Percentiles rank a stretch among this genome's conserved stretches.
phyloP scores from a whole-genome alignment of 768 basidiomycete species.

The Suillus plorans region DNA sequence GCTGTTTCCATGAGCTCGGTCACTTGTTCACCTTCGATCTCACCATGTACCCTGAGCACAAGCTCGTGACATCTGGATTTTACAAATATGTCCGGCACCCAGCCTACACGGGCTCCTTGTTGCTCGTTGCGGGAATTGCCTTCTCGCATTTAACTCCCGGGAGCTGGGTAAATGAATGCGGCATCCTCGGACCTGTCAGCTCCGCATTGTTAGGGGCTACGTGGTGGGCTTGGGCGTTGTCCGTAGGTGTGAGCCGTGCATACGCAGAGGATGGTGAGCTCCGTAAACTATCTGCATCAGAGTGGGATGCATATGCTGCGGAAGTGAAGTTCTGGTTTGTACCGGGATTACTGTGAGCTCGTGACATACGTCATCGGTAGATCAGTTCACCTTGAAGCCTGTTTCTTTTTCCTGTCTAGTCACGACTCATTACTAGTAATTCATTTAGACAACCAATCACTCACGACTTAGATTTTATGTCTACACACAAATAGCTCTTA shows the following conservation, averaged over 20 bases:
- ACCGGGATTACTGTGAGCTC: slow-evolving; percentile 42
- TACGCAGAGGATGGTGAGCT: slow-evolving; percentile 53
- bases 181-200: slow-evolving; percentile 27
- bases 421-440: neutral
- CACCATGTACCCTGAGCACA: slow-evolving; percentile 52
- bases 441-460: neutral
- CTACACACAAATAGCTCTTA: neutral
- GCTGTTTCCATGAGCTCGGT: slow-evolving; percentile 54
- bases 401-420: neutral
- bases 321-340: slow-evolving; percentile 50
- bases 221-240: slow-evolving; percentile 53
- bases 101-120: slow-evolving; percentile 52
- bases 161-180: slow-evolving; percentile 46
- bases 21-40: slow-evolving; percentile 60
- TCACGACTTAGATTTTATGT: neutral
- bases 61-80: slow-evolving; percentile 48
- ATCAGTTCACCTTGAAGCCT: neutral
- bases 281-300: slow-evolving; percentile 40
- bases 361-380: neutral
- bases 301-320: slow-evolving; percentile 49
- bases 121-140: slow-evolving; percentile 46
- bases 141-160: slow-evolving; percentile 47
- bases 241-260: slow-evolving; percentile 48
- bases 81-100: slow-evolving; percentile 57
- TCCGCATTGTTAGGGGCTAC: slow-evolving; percentile 34